Conservation (phyloP, 2,329 filamentous ascomycete species). For the Fusarium palustre region DNA sequence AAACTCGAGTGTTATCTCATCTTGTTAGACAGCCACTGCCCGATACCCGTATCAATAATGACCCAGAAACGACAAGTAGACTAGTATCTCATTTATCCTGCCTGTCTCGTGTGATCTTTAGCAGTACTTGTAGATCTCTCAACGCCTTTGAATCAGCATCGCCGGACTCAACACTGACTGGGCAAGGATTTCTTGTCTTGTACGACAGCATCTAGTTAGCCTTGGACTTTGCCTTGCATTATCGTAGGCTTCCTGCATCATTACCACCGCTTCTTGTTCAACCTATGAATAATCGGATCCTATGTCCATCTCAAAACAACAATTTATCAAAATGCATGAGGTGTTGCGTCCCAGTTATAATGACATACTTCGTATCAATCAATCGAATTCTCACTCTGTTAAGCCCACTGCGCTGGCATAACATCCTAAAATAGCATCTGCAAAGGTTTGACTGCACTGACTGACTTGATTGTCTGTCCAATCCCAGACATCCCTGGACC, state of each 20-base stretch:
- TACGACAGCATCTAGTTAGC: slow-evolving; percentile 14
- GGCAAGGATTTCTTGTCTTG: slow-evolving; percentile 8
- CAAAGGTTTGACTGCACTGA: slow-evolving; percentile 9
- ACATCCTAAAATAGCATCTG: slow-evolving; percentile 43
- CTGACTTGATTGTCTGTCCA: slow-evolving; percentile 34
- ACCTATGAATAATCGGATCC: not conserved
- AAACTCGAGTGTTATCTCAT: too few species aligned
- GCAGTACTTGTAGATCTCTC: not conserved
- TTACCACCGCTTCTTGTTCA: slow-evolving; percentile 11
- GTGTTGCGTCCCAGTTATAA: not conserved
- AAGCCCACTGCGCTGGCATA: slow-evolving; percentile 41
- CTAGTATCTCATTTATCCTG: not conserved
- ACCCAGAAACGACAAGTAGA: too few species aligned
- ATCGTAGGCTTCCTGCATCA: slow-evolving; percentile 22
- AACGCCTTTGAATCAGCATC: not conserved
- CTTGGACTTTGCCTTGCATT: slow-evolving; percentile 6
- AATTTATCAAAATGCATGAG: not conserved
- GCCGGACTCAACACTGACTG: slow-evolving; percentile 5
- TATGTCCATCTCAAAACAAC: not conserved
- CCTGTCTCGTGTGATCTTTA: not conserved
- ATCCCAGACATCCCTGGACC: slow-evolving; percentile 33
- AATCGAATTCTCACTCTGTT: not conserved
- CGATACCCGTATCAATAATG: not conserved
- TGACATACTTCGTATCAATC: not conserved
- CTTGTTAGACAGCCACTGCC: too few species aligned